Conservation (phyloP, 345 rosid genomes). For the Capsella bursapastoris region DNA sequence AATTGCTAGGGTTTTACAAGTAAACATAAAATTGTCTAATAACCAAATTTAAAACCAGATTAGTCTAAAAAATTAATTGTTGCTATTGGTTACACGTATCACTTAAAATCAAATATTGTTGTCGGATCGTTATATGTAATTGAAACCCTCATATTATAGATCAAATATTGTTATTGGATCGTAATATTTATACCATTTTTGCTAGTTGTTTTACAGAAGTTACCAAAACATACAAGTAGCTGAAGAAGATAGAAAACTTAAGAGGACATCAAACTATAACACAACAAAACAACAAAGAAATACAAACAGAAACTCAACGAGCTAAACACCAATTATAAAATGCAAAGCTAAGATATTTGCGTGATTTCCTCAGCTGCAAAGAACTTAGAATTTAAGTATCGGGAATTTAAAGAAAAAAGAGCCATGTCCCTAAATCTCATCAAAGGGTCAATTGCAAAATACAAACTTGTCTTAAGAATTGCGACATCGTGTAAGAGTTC, state of each 20-base stretch:
- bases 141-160: neutral
- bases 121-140: neutral
- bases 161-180: no score
- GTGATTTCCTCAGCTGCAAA: no score
- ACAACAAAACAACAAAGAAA: no score
- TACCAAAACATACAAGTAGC: no score
- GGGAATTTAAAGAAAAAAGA: neutral
- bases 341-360: no score
- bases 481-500: slow-evolving; percentile 49
- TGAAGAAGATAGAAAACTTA: no score
- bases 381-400: neutral
- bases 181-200: no score
- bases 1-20: neutral
- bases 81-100: neutral
- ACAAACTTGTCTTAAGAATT: slow-evolving; percentile 39
- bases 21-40: neutral
- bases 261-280: no score
- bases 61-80: neutral
- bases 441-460: slow-evolving; percentile 41
- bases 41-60: neutral
- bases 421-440: slow-evolving; percentile 32
- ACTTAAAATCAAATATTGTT: neutral
- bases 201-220: no score
- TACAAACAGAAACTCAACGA: no score
- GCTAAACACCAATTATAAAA: no score